Evolutionary conservation across 192 early-diverging fungal genomes (phyloP).

Genomic region (Phlyctochytrium planicorne): DNA sequence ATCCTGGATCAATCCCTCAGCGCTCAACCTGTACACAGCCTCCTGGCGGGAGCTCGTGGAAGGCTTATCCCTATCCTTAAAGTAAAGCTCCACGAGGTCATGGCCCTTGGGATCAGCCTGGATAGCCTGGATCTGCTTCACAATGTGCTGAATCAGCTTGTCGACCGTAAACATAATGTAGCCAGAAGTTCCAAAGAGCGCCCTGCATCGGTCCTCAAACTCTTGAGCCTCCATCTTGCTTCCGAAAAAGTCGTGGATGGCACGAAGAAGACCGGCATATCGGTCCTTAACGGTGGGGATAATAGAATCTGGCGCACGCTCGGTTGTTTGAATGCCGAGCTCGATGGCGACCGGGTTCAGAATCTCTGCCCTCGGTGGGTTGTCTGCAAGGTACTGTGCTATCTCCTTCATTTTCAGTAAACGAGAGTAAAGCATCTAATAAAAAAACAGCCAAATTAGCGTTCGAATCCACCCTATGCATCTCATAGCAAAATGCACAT

Average conservation of each 20-base stretch:
- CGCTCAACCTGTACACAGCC: conserved; percentile 48
- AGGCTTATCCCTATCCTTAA: conserved; percentile 44
- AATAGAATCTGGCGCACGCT: conserved; percentile 17
- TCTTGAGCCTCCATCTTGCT: conserved; percentile 74
- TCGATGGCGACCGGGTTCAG: conserved; percentile 60
- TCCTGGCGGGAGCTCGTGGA: conserved; percentile 44
- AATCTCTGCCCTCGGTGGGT: conserved; percentile 52
- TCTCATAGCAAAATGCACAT: too few relatives aligned
- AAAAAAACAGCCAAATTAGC: conserved; percentile 7
- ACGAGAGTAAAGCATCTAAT: conserved; percentile 82
- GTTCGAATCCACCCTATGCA: not conserved
- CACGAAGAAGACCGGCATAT: conserved; percentile 72
- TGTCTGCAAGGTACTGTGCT: conserved; percentile 55
- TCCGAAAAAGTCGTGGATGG: conserved; percentile 75
- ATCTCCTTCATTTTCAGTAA: conserved; percentile 77
- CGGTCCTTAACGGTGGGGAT: conserved; percentile 52
- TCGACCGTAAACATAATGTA: conserved; percentile 89
- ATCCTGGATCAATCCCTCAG: conserved; percentile 53
- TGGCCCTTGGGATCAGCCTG: conserved; percentile 64
- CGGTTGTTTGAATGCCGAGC: conserved; percentile 42
- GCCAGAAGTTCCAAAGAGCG: conserved; percentile 86
- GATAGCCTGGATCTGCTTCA: conserved; percentile 74
- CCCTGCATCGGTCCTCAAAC: conserved; percentile 87
- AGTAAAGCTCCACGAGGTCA: conserved; percentile 50
- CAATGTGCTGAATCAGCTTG: conserved; percentile 75